Base-by-base conservation (phyloP, 163 green algal species). In the Scenedesmus sp. region DNA sequence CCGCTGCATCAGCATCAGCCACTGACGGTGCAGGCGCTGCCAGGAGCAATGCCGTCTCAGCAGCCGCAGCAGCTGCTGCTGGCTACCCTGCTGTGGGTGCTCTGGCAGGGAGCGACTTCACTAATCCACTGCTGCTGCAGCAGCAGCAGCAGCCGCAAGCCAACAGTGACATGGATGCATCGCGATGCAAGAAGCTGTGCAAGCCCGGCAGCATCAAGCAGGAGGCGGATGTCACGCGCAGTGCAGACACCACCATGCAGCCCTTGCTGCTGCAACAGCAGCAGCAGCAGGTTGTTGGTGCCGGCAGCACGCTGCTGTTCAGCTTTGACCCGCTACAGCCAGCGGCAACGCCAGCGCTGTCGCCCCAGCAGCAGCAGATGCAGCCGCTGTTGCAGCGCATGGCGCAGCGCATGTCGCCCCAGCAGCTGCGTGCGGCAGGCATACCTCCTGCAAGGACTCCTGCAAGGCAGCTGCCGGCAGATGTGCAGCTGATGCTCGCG, bases 201-300 rank as follows among this genome's bases (percentile, higher is more conserved):
- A 76, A 5, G 30, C 65, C 65, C 37, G 65, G 65, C 65, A 76
- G 30, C 65, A 76, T 76, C 65, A 76, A 76, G 81, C 46, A 86
- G n/a, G 46, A 24, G 20, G 46, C 46, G 6, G 46, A 33, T 51
- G 37, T 40, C 30, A 49, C 3, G 44, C 3, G 6, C 30, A 18
- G 40, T 24, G 20, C 30, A 22, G 9, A 40, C 7, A 40, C 6
- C 1, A n/a, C 3, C 24, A n/a, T n/a, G 65, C 65, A 76, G 65
- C 65, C 30, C 4, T 4, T 18, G 3, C 65, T 40, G 59, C 59
- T 9, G 59, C 59, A 33, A 33, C 59, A 72, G 65, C 65, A 76
- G 65, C 65, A 76, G 65, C 65, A 76, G 65, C 65, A 37, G 7
- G 53, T 3, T 65, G 53, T 22, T 65, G 53, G 26, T 26, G 53